Evolutionary conservation across 2,329 filamentous ascomycete genomes (phyloP).

Genomic region (Exophiala oligosperma): DNA sequence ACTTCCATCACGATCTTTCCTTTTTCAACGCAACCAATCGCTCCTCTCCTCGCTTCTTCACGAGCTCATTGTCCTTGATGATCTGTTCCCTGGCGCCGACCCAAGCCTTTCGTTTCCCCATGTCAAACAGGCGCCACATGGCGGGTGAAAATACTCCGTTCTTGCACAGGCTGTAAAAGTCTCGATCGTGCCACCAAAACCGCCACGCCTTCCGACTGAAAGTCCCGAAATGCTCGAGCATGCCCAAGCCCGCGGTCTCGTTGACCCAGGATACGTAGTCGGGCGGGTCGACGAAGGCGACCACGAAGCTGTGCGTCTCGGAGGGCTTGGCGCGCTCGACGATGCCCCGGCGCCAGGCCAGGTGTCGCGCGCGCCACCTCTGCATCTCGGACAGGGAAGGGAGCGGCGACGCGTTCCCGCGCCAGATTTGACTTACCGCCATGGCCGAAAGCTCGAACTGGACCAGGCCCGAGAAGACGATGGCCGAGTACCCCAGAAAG

Average conservation of each 20-base stretch:
- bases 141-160: conserved; percentile 45
- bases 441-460: conserved; percentile 47
- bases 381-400: conserved; percentile 42
- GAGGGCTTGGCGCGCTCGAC: neutral
- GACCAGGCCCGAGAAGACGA: conserved; percentile 39
- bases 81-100: conserved; percentile 36
- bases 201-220: conserved; percentile 40
- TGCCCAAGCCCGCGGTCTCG: conserved; percentile 43
- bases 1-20: neutral
- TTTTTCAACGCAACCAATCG: neutral
- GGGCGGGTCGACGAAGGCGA: conserved; percentile 32
- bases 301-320: conserved; percentile 17
- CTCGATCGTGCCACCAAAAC: conserved; percentile 44
- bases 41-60: conserved; percentile 7
- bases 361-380: conserved; percentile 35
- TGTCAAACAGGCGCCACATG: conserved; percentile 45
- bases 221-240: conserved; percentile 44
- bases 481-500: conserved; percentile 41
- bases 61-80: conserved; percentile 12
- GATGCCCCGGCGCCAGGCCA: conserved; percentile 30
- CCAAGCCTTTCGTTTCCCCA: conserved; percentile 43
- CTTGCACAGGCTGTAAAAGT: conserved; percentile 41
- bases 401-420: conserved; percentile 37
- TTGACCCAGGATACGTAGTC: conserved; percentile 46
- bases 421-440: conserved; percentile 49